Base-by-base conservation (phyloP, 257 asterid genomes). In the Jacaranda copaia region DNA sequence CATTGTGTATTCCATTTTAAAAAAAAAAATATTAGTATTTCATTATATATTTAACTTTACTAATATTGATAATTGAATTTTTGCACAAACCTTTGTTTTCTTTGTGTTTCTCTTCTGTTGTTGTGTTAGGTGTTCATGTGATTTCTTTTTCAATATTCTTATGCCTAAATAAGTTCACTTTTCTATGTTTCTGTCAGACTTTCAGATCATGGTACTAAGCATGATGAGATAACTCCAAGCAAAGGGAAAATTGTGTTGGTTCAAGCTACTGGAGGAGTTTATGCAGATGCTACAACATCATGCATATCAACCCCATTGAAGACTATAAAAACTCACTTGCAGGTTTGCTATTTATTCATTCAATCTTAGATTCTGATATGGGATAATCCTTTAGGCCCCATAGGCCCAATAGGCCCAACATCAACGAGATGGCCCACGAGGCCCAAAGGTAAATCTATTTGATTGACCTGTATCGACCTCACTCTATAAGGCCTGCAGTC, bases 261-360 rank as follows among this genome's bases (percentile, higher is more conserved):
- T 78, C 99, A 95, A 87, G 99, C 97, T 78, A 92, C 92, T 61
- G 99, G 99, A 72, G 99, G 98, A 75, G 84, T 93, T 84, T 16
- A 85, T 65, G 99, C 98, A 4, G 99, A 93, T 76, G 96, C 97
- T 19, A 85, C 98, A 72, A 96, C 99, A 77, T 90, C 98, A 67
- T 90, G 90, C 79, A 79, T 95, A 74, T 93, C 99, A 59, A 93
- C 96, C 66, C 99, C 99, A 48, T 70, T 95, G n/a, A n/a, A n/a
- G n/a, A 25, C 32, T 25, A 25, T 25, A 25, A 25, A 25, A 25
- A 25, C 32, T 25, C 32, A 2, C 32, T 25, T 25, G 32, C 32
- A 25, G 32, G 32, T 25, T 25, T 1, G 32, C 32, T 0, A 25
- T 25, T 25, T 25, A 25, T 25, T 25, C 32, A 25, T 25, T 25